Evolutionary conservation across 768 basidiomycete species (phyloP).

Genomic region (Tulasnella sp.): DNA sequence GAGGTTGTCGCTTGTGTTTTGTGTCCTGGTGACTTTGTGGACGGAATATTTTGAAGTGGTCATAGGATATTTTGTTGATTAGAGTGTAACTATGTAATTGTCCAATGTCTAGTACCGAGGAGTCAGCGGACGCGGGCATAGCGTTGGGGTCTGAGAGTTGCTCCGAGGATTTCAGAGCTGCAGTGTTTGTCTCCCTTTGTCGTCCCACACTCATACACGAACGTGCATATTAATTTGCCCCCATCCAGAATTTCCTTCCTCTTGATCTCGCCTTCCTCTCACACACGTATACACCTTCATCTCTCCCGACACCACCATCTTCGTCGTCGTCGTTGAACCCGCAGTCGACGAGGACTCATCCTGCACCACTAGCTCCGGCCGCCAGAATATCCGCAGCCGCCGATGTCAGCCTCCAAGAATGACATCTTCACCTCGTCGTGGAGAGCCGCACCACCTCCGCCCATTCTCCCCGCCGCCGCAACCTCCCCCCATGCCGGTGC

Average conservation of each 20-base stretch:
- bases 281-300: neutral
- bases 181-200: neutral
- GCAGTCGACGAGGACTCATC: neutral
- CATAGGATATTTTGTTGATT: neutral
- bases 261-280: neutral
- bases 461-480: neutral
- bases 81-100: neutral
- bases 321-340: neutral
- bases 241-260: neutral
- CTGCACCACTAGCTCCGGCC: neutral
- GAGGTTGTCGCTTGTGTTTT: too few species aligned
- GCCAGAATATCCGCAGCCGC: neutral
- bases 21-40: neutral
- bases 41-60: neutral
- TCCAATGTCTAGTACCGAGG: neutral
- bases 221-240: neutral
- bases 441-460: constrained; percentile 1
- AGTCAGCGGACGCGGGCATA: neutral
- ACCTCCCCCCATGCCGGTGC: neutral
- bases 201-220: neutral
- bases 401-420: constrained; percentile 6
- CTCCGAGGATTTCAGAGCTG: neutral
- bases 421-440: constrained; percentile 13
- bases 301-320: neutral
- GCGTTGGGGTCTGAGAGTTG: neutral